A percentile compares a stretch with the other conserved stretches of the same genome.
Evolutionary conservation across 2,329 filamentous ascomycete genomes (phyloP).

Genomic region (Fulvia fulva): DNA sequence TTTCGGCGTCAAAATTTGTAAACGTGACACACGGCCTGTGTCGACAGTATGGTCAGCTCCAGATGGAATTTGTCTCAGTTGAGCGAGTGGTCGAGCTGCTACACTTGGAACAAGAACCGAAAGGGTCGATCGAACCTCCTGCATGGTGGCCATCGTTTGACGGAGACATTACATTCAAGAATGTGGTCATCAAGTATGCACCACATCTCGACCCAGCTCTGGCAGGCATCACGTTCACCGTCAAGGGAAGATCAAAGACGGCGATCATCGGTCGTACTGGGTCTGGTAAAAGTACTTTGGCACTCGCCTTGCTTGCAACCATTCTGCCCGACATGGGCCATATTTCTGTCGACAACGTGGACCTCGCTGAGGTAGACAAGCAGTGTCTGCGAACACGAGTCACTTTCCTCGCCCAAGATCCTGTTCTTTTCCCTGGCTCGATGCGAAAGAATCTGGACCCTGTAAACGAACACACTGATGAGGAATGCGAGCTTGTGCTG

Average conservation of each 20-base stretch:
- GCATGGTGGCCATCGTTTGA: conserved; percentile 70
- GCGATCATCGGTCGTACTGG: conserved; percentile 78
- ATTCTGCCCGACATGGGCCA: conserved; percentile 52
- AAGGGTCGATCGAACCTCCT: conserved; percentile 64
- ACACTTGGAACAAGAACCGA: conserved; percentile 70
- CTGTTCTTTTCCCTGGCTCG: conserved; percentile 60
- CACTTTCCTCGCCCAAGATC: conserved; percentile 65
- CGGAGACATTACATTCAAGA: conserved; percentile 70
- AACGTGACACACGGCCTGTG: conserved; percentile 69
- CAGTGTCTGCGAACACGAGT: conserved; percentile 59
- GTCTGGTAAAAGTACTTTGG: conserved; percentile 77
- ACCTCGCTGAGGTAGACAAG: conserved; percentile 56
- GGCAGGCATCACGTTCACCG: conserved; percentile 63
- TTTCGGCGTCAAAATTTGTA: conserved; percentile 67
- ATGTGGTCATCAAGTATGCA: conserved; percentile 76
- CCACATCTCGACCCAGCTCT: conserved; percentile 72
- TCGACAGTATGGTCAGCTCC: conserved; percentile 74
- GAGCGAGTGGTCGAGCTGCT: conserved; percentile 81
- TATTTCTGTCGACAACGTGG: conserved; percentile 58
- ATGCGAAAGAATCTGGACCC: conserved; percentile 63
- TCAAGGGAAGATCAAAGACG: conserved; percentile 73
- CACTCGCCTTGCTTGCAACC: conserved; percentile 56
- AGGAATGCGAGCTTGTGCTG: conserved; percentile 52
- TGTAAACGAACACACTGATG: conserved; percentile 53
- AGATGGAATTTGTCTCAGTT: conserved; percentile 89